A percentile compares a stretch with the other conserved stretches of the same genome.
Evolutionary conservation across 2,329 filamentous ascomycete species (phyloP).

Genomic region (Rutstroemia sp.): DNA sequence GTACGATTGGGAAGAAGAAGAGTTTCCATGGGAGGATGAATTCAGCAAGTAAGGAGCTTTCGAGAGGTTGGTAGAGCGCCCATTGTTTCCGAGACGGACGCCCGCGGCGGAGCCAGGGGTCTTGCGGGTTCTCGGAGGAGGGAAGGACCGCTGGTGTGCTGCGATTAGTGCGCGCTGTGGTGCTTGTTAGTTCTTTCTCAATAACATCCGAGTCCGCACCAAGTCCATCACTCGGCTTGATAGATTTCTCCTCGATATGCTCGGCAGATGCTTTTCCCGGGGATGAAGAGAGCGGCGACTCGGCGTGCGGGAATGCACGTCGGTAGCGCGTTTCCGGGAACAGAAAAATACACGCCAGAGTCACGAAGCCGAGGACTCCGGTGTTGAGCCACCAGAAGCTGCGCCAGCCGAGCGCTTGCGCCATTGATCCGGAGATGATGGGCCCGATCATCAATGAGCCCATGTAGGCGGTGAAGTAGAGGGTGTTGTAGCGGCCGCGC

Average conservation of each 20-base stretch:
- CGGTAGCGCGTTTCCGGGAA: conserved; percentile 59
- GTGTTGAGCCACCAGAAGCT: conserved; percentile 62
- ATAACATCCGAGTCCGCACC: too few species aligned
- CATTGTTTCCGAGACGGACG: conserved; percentile 49
- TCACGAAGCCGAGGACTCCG: conserved; percentile 41
- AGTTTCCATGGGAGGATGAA: conserved; percentile 57
- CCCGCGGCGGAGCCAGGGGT: conserved; percentile 49
- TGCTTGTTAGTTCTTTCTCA: not conserved
- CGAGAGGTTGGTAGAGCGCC: conserved; percentile 41
- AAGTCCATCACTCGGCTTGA: not conserved
- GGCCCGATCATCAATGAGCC: conserved; percentile 52
- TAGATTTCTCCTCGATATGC: conserved; percentile 12
- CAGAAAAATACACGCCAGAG: conserved; percentile 47
- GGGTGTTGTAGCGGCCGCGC: conserved; percentile 45
- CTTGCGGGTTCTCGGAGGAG: conserved; percentile 31
- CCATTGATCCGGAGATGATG: conserved; percentile 54
- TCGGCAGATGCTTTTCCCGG: conserved; percentile 17
- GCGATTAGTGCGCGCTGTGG: not conserved
- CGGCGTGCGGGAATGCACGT: conserved; percentile 28
- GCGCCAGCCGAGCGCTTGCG: conserved; percentile 48
- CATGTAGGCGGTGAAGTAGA: conserved; percentile 56
- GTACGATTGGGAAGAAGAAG: conserved; percentile 54
- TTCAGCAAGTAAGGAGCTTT: conserved; percentile 42
- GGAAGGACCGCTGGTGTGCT: not conserved
- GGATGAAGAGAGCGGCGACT: conserved; percentile 9